Percentiles rank a stretch among this genome's conserved stretches.
These are phyloP conservation scores for Omphalea diandra DNA, from an alignment of 441 rosid genomes.

Conservation along the genomic window DNA sequence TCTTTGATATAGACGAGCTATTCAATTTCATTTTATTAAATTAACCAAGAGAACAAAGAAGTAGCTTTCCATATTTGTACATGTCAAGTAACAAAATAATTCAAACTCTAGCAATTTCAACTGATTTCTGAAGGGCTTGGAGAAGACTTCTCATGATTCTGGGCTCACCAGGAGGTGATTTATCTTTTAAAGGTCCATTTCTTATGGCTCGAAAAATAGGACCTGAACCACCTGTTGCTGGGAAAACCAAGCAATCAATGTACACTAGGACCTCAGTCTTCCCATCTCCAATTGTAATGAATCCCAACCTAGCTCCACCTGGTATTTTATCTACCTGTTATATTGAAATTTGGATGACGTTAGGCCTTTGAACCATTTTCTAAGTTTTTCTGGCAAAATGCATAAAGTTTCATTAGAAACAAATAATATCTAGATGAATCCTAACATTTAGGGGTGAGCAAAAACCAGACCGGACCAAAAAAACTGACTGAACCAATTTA, in stretches of 20 bases:
- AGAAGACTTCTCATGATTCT: constrained; percentile 94
- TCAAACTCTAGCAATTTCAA: constrained; percentile 59
- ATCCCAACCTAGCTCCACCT: constrained; percentile 88
- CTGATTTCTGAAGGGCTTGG: constrained; percentile 63
- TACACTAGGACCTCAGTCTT: constrained; percentile 76
- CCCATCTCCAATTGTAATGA: constrained; percentile 72
- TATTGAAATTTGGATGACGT: constrained; percentile 8
- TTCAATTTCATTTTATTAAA: neutral
- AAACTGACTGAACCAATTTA: no score
- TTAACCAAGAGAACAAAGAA: neutral
- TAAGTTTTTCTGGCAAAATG: neutral
- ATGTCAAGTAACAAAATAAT: constrained; percentile 8
- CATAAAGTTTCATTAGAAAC: neutral
- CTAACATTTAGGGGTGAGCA: no score
- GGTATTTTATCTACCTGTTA: constrained; percentile 74
- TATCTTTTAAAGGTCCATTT: constrained; percentile 66
- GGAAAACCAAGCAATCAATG: constrained; percentile 78
- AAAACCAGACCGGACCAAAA: no score
- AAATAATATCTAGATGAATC: neutral
- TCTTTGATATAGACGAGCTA: neutral
- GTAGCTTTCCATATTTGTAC: neutral
- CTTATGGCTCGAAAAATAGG: constrained; percentile 77
- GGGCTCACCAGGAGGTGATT: constrained; percentile 80
- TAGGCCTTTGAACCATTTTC: neutral
- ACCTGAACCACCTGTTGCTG: constrained; percentile 48